These are phyloP conservation scores for Phialemonium atrogriseum DNA, from an alignment of 2,329 filamentous ascomycete genomes.

Conservation along the genomic window DNA sequence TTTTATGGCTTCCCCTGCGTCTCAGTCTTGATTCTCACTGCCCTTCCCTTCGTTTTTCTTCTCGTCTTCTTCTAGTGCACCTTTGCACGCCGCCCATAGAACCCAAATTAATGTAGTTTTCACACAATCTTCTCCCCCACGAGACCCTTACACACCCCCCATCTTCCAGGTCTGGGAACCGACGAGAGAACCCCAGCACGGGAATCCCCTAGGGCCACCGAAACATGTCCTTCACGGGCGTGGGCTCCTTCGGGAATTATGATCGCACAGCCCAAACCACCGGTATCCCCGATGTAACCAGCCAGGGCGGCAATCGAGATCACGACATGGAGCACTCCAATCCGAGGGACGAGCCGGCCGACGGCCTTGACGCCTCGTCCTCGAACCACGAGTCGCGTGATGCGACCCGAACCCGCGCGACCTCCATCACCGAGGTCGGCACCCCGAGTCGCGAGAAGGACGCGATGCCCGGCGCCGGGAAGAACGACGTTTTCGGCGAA, in stretches of 20 bases:
- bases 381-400: constrained; percentile 13
- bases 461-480: constrained; percentile 16
- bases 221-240: constrained; percentile 32
- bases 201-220: too few species aligned
- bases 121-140: too few species aligned
- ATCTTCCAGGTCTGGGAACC: too few species aligned
- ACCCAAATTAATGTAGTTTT: too few species aligned
- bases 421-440: constrained; percentile 27
- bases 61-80: too few species aligned
- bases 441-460: constrained; percentile 20
- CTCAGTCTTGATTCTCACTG: too few species aligned
- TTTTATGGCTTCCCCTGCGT: too few species aligned
- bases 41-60: too few species aligned
- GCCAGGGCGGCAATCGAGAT: constrained; percentile 14
- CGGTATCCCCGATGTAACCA: constrained; percentile 25
- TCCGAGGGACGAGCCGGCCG: constrained; percentile 7
- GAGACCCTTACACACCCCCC: too few species aligned
- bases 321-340: constrained; percentile 20
- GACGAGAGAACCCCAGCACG: too few species aligned
- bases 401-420: constrained; percentile 22
- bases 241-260: constrained; percentile 35
- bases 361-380: constrained; percentile 4
- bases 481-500: constrained; percentile 20
- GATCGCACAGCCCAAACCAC: constrained; percentile 37
- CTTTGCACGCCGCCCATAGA: too few species aligned